Conservation (phyloP, 495 filamentous ascomycete genomes). For the Pyrenopolyporus hunteri region DNA sequence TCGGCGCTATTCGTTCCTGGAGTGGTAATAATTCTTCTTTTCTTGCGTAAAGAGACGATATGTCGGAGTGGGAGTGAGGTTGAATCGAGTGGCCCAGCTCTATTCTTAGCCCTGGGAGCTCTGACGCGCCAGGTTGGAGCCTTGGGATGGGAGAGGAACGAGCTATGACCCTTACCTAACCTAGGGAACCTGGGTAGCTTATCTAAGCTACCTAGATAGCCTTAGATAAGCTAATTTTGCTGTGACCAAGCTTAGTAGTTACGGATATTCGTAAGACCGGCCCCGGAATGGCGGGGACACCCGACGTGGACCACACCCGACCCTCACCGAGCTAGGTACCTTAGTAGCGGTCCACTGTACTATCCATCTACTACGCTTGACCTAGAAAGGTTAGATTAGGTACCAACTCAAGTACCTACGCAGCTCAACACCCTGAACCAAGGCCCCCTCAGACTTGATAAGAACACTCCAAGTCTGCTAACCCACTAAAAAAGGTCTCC, state of each 20-base stretch:
- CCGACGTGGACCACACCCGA: too few species aligned
- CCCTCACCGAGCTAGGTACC: too few species aligned
- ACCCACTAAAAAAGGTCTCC: not conserved
- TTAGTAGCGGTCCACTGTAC: too few species aligned
- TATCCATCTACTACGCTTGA: too few species aligned
- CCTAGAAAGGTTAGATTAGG: not conserved
- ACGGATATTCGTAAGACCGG: slow-evolving; percentile 30
- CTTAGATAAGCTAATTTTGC: not conserved
- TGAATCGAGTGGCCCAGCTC: slow-evolving; percentile 19
- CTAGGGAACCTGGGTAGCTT: not conserved
- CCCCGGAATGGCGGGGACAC: not conserved
- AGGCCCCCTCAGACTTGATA: too few species aligned
- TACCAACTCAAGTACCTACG: not conserved
- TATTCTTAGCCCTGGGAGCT: slow-evolving; percentile 35
- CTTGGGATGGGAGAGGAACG: slow-evolving; percentile 12
- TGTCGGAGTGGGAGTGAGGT: slow-evolving; percentile 20
- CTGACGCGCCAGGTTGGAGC: slow-evolving; percentile 38
- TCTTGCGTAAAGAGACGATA: not conserved
- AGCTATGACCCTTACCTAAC: slow-evolving; percentile 8
- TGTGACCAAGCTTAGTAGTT: not conserved
- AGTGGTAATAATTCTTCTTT: not conserved
- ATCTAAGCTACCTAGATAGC: not conserved
- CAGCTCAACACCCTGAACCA: too few species aligned
- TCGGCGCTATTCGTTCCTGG: slow-evolving; percentile 6
- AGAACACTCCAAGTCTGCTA: too few species aligned